phyloP scores from a whole-genome alignment of 148 eudicot genomes.

The Vaccinium macrocarpon region DNA sequence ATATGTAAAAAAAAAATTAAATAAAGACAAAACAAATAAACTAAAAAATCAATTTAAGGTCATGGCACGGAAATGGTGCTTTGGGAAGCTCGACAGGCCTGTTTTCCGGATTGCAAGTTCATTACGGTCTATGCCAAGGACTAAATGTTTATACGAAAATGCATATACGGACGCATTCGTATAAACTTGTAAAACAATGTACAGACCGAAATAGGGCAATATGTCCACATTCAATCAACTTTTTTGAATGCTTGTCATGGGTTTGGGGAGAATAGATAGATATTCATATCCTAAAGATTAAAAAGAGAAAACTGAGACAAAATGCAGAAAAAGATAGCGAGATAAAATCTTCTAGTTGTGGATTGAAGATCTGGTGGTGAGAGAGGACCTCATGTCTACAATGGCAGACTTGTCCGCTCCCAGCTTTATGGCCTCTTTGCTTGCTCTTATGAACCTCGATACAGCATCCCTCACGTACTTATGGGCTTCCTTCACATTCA shows the following conservation, averaged over 20 bases:
- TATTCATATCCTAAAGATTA: background rate
- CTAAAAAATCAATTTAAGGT: too few relatives aligned
- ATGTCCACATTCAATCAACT: background rate
- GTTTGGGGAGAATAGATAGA: background rate
- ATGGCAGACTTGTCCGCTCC: constrained; percentile 82
- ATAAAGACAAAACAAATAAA: too few relatives aligned
- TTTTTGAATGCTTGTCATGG: background rate
- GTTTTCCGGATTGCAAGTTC: background rate
- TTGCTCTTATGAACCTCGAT: constrained; percentile 69
- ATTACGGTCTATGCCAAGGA: background rate
- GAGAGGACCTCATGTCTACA: constrained; percentile 93
- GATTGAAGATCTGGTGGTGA: constrained; percentile 71
- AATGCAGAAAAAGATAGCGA: background rate
- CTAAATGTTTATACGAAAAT: too few relatives aligned
- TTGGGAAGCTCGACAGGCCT: too few relatives aligned
- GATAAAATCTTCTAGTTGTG: constrained; percentile 21
- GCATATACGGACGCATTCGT: too few relatives aligned
- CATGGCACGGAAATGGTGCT: too few relatives aligned
- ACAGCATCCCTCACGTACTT: constrained; percentile 67
- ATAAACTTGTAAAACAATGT: background rate
- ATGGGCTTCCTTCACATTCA: constrained; percentile 74
- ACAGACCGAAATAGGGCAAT: background rate
- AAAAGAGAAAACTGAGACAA: constrained; percentile 1
- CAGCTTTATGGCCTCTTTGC: constrained; percentile 75
- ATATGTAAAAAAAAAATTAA: too few relatives aligned